Percentiles rank a stretch among this genome's conserved stretches.
Evolutionary conservation across 352 stramenopile genomes (phyloP).

Genomic region (Pseudoperonospora humuli): DNA sequence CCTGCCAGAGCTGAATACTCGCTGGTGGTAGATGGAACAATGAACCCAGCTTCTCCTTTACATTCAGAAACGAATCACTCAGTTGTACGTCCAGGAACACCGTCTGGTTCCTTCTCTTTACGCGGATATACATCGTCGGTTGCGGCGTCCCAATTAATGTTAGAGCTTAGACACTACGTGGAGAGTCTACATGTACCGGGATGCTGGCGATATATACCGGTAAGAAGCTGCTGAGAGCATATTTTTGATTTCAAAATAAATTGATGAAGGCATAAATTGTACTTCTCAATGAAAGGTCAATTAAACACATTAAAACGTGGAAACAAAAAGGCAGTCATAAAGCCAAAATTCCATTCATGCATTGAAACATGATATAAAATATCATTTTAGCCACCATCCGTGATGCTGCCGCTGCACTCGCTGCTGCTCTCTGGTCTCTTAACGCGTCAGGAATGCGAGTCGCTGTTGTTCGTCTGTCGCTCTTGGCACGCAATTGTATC

Average conservation of each 20-base stretch:
- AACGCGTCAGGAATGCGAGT: constrained; percentile 7
- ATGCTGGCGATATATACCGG: no score
- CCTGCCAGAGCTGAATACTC: constrained; percentile 67
- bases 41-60: constrained; percentile 74
- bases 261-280: no score
- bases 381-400: constrained; percentile 2
- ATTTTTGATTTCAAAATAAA: no score
- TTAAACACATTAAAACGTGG: no score
- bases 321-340: no score
- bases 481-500: constrained; percentile 21
- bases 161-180: no score
- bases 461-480: constrained; percentile 20
- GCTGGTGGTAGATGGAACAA: constrained; percentile 52
- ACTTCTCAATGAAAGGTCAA: no score
- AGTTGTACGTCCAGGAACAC: constrained; percentile 83
- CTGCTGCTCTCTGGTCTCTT: constrained; percentile 17
- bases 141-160: no score
- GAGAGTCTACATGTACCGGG: no score
- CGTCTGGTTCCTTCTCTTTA: constrained; percentile 84
- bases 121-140: constrained; percentile 84
- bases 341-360: no score
- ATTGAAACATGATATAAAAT: neutral
- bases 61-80: constrained; percentile 64
- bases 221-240: no score
- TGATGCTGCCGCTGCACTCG: constrained; percentile 12